Percentiles rank a stretch among this genome's conserved stretches.
phyloP scores from a whole-genome alignment of 108 stramenopile genomes.

The Skeletonema costatum region DNA sequence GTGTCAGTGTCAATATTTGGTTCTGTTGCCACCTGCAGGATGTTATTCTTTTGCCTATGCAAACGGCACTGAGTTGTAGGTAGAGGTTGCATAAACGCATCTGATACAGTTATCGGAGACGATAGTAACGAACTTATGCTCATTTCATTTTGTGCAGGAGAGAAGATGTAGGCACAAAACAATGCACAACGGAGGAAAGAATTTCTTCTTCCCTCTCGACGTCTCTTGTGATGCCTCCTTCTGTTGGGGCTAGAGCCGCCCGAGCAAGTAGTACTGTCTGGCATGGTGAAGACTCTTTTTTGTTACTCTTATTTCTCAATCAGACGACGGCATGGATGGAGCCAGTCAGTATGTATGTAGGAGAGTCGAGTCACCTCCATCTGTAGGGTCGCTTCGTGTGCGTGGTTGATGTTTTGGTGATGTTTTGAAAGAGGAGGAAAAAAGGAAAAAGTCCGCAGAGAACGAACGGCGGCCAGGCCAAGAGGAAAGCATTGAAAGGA shows the following conservation, averaged over 20 bases:
- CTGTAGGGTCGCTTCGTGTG: too few species aligned
- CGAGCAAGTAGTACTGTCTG: background rate
- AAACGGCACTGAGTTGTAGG: background rate
- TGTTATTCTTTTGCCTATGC: background rate
- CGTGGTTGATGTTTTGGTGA: too few species aligned
- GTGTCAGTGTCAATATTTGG: constrained; percentile 6
- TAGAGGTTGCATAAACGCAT: background rate
- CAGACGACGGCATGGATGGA: too few species aligned
- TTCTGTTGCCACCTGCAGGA: background rate
- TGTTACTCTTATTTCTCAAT: too few species aligned
- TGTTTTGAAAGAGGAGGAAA: too few species aligned
- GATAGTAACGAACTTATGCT: background rate
- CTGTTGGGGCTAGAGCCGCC: background rate
- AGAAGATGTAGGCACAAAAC: background rate
- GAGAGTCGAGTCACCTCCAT: too few species aligned
- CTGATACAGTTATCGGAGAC: background rate
- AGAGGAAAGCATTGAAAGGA: too few species aligned
- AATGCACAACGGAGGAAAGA: background rate
- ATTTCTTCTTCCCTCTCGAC: background rate
- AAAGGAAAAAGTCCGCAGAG: too few species aligned
- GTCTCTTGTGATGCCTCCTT: background rate
- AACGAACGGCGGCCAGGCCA: too few species aligned
- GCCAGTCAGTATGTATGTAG: too few species aligned
- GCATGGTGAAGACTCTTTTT: background rate
- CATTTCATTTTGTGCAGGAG: background rate